These are phyloP conservation scores for Plantago coronopus DNA, from an alignment of 305 asterid genomes.

Conservation along the genomic window DNA sequence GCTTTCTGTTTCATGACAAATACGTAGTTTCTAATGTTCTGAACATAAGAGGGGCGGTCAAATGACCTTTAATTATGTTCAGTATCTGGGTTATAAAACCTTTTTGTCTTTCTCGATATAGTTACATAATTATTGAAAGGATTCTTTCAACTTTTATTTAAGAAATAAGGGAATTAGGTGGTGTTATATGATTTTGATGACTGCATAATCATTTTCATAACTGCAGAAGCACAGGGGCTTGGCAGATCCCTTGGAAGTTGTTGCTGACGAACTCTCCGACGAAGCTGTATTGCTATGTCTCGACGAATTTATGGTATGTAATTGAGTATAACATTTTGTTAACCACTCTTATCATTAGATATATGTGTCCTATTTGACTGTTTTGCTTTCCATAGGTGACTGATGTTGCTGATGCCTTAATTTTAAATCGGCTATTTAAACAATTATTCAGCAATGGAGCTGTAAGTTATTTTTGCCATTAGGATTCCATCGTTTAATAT, in stretches of 20 bases:
- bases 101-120: too few relatives aligned
- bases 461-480: constrained; percentile 48
- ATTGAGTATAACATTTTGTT: background rate
- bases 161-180: too few relatives aligned
- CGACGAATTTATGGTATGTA: constrained; percentile 92
- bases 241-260: constrained; percentile 91
- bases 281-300: constrained; percentile 88
- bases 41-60: too few relatives aligned
- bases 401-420: constrained; percentile 94
- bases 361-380: background rate
- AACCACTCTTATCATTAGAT: too few relatives aligned
- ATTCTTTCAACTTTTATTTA: too few relatives aligned
- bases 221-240: constrained; percentile 90
- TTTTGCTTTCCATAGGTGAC: constrained; percentile 49
- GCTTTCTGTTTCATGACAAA: too few relatives aligned
- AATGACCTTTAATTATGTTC: too few relatives aligned
- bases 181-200: constrained; percentile 16
- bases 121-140: too few relatives aligned
- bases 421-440: constrained; percentile 73
- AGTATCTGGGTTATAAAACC: too few relatives aligned
- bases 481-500: background rate
- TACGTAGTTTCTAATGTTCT: too few relatives aligned
- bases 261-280: constrained; percentile 90
- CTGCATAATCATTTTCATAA: constrained; percentile 16
- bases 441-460: constrained; percentile 76